A percentile compares a stretch with the other conserved stretches of the same genome.
These are phyloP conservation scores for Bipolaris victoriae DNA, from an alignment of 2,329 filamentous ascomycete species.

Conservation along the genomic window DNA sequence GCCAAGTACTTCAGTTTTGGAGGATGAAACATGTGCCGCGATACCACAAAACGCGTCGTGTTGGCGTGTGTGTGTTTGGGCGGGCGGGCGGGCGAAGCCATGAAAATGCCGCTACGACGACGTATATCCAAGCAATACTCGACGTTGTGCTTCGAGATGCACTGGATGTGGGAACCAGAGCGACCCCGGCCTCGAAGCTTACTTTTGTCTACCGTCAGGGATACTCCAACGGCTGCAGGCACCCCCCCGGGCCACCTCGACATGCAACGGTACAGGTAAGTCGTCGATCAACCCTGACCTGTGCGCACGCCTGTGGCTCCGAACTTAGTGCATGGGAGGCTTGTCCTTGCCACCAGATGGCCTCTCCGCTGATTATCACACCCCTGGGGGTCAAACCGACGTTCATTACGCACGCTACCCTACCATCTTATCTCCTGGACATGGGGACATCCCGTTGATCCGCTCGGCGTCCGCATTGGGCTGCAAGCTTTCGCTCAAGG, in stretches of 20 bases:
- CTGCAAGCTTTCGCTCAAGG: slow-evolving; percentile 25
- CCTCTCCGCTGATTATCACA: slow-evolving; percentile 18
- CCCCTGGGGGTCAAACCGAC: slow-evolving; percentile 17
- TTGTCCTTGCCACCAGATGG: not conserved
- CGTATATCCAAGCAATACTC: not conserved
- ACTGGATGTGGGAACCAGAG: slow-evolving; percentile 12
- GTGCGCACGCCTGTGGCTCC: slow-evolving; percentile 30
- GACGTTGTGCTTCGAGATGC: slow-evolving; percentile 24
- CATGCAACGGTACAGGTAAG: slow-evolving; percentile 34
- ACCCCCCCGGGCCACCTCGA: slow-evolving; percentile 33
- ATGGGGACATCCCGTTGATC: slow-evolving; percentile 28
- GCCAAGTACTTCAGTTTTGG: slow-evolving; percentile 15
- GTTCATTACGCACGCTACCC: slow-evolving; percentile 33
- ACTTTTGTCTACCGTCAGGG: slow-evolving; percentile 30
- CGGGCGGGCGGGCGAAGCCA: not conserved
- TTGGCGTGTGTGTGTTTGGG: not conserved
- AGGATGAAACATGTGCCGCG: slow-evolving; percentile 15
- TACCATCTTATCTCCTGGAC: slow-evolving; percentile 26
- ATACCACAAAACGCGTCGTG: slow-evolving; percentile 6
- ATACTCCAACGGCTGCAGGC: slow-evolving; percentile 33
- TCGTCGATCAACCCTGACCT: slow-evolving; percentile 40
- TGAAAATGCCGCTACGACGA: slow-evolving; percentile 1
- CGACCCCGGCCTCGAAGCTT: slow-evolving; percentile 21
- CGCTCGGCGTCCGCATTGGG: slow-evolving; percentile 21
- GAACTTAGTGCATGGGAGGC: slow-evolving; percentile 21